Evolutionary conservation across 495 filamentous ascomycete genomes (phyloP), one percentile per base, ranked within the genome.

Genomic region (Daldinia loculata): DNA sequence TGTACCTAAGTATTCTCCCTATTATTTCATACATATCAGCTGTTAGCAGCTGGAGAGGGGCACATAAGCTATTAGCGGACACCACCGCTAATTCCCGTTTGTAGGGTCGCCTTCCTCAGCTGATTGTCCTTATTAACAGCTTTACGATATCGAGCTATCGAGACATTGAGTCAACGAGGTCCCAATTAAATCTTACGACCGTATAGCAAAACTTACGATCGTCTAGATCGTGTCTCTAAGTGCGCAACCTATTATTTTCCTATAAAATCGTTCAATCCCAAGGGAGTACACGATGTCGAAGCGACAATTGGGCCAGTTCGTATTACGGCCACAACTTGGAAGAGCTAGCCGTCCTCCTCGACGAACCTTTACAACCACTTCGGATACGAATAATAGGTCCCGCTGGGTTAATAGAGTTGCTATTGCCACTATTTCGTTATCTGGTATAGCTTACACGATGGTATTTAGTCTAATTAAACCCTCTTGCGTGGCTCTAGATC

Each of bases 101-200:
- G 19, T 48, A 22, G 26, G 4, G 24, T 53, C 50, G 26, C 12
- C 24, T 53, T 30, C 50, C 26, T 53, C 50, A 27, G 50, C 53
- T 30, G 53, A 56, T 32, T 29, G 17, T 22, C 6, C 30, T 30
- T 53, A 14, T 53, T 53, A n/a, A 2, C 4, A 32, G 53, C 9
- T 56, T 56, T 48, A 34, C 55, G 29, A 56, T 64, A 63, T 62
- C 43, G 53, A 50, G 50, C 63, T 66, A 38, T 63, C 41, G 32
- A 53, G 24, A 15, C 61, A 19, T 61, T 65, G 27, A 63, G 22
- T 61, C 34, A 8, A 39, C 48, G 34, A 73, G 66, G 70, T 73
- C 57, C 70, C 70, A 69, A 73, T 73, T 69, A 73, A 73, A 73
- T 57, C 70, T 73, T 73, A 73, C 70, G 70, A 73, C 66, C 15